Evolutionary conservation across 1,284 basidiomycete genomes (phyloP), one percentile per base, ranked within the genome.

Genomic region (Ustilago esculenta): DNA sequence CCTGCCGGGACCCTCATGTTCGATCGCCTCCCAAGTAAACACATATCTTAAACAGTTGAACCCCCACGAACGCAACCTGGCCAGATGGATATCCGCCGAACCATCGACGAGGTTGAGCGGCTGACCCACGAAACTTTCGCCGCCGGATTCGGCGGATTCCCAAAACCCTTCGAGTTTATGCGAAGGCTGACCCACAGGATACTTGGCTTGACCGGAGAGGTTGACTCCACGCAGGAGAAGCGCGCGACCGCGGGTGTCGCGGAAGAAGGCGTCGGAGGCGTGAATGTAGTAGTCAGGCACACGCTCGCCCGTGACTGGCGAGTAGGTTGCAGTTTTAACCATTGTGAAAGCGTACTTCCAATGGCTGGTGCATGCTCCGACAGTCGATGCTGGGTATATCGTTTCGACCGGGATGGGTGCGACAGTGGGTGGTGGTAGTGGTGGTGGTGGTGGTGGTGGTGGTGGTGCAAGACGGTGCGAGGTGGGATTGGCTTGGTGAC

Each of bases 1-100:
- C 77, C 90, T 89, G 30, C 92, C 91, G 89, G 95, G 95, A 77
- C 94, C 94, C 56, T 87, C 88, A 81, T 94, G 94, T 82, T 98
- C 95, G 21, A 98, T 82, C 1, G 92, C 87, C 81, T 98, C 95
- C 95, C 95, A 98, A 0, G 91, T 90, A 39, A 97, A 88, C 21
- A 94, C 90, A 80, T 92, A 97, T 48, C 95, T 85, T n/a, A 98
- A 83, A 82, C 90, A 86, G 81, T 96, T 98, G 84, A 93, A 98
- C 0, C 95, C 95, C 94, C 94, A 98, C 0, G 90, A 90, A 58
- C 87, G 86, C 17, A 98, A 84, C 15, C 95, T 85, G 5, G 90
- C 87, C 2, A 98, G 86, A 77, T 98, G 95, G n/a, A 90, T 85
- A 83, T 98, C 90, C 5, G 90, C 92, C 2, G 88, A 88, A 17